Conservation (phyloP, 2,329 filamentous ascomycete species). For the Xylariales sp. region DNA sequence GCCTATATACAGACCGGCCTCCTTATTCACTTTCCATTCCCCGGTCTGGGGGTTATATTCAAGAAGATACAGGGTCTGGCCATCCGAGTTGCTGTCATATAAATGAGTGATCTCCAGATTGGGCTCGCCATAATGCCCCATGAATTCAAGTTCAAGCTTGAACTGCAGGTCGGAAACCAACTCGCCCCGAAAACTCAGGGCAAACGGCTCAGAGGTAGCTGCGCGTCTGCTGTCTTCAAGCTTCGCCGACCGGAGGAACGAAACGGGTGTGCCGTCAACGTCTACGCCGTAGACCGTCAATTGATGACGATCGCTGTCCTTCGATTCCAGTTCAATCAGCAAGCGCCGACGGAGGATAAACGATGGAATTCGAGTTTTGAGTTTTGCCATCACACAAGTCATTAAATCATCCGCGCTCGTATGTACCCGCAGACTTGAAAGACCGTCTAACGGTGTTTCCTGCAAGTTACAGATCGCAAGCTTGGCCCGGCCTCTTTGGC, state of each 20-base stretch:
- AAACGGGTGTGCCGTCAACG: constrained; percentile 34
- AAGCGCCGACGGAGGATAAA: constrained; percentile 34
- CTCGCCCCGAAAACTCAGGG: constrained; percentile 27
- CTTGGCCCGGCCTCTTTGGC: constrained; percentile 22
- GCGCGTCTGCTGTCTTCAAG: constrained; percentile 32
- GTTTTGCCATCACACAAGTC: constrained; percentile 33
- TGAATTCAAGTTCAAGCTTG: constrained; percentile 39
- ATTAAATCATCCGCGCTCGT: constrained; percentile 35
- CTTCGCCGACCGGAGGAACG: constrained; percentile 36
- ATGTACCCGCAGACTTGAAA: constrained; percentile 29
- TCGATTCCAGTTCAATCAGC: constrained; percentile 21
- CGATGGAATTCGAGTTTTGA: constrained; percentile 29
- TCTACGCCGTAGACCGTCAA: constrained; percentile 32
- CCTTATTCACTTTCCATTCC: constrained; percentile 19
- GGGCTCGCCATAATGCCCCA: constrained; percentile 42
- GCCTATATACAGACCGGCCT: too few species aligned
- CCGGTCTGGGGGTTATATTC: constrained; percentile 24
- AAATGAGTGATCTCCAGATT: constrained; percentile 27
- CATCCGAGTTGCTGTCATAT: constrained; percentile 10
- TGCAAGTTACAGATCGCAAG: constrained; percentile 44
- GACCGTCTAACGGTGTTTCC: constrained; percentile 33
- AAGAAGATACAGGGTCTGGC: constrained; percentile 19
- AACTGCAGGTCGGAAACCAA: constrained; percentile 20
- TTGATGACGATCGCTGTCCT: constrained; percentile 18
- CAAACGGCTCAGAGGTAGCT: constrained; percentile 32